These are phyloP conservation scores for Oryza glaberrima DNA, from an alignment of 176 grass and related monocot species.

Conservation along the genomic window DNA sequence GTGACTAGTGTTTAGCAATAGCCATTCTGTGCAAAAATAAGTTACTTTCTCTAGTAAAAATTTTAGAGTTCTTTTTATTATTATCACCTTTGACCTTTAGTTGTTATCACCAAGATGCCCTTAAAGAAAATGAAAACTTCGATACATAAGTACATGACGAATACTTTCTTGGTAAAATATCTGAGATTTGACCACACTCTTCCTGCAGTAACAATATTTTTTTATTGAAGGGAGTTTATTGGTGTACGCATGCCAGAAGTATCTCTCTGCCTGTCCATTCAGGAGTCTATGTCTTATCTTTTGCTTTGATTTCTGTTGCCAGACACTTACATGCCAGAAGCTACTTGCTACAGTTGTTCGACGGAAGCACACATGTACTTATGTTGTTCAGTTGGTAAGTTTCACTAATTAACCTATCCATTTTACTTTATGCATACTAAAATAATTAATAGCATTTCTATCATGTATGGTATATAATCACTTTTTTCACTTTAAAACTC, in stretches of 20 bases:
- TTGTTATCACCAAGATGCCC: background rate
- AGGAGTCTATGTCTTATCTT: constrained; percentile 32
- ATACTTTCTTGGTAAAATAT: background rate
- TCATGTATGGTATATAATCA: background rate
- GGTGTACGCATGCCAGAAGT: constrained; percentile 14
- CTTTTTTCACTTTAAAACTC: constrained; percentile 9
- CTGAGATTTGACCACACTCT: background rate
- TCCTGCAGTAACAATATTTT: background rate
- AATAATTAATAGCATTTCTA: constrained; percentile 17
- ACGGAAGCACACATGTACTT: constrained; percentile 74
- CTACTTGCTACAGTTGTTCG: constrained; percentile 83
- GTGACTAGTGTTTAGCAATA: constrained; percentile 7
- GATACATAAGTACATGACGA: background rate
- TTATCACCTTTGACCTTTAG: constrained; percentile 21
- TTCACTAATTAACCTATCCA: background rate
- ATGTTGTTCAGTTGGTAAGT: constrained; percentile 87
- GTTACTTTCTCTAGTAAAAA: background rate
- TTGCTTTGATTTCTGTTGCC: constrained; percentile 55
- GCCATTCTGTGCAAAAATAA: constrained; percentile 2
- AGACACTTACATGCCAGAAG: constrained; percentile 90
- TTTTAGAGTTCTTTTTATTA: constrained; percentile 16
- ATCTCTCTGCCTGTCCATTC: constrained; percentile 14
- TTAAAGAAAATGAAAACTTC: constrained; percentile 1
- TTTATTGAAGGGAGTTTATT: constrained; percentile 18
- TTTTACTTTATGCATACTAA: constrained; percentile 16